Conservation (phyloP, 2,329 filamentous ascomycete genomes). For the Catunica adiposa region DNA sequence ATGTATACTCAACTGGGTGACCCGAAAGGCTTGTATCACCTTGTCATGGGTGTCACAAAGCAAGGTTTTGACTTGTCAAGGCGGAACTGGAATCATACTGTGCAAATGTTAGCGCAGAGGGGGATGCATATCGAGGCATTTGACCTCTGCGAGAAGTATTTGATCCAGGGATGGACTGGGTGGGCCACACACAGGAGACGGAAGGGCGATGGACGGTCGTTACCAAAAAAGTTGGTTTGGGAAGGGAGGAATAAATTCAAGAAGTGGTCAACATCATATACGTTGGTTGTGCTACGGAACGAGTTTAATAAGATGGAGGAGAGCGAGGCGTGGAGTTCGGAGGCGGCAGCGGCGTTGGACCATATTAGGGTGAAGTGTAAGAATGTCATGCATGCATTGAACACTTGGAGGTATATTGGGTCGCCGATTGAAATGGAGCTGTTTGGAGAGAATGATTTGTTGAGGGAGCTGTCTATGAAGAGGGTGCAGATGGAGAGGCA, state of each 20-base stretch:
- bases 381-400: conserved; percentile 21
- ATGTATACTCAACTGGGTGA: conserved; percentile 27
- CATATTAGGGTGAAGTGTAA: conserved; percentile 21
- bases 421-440: conserved; percentile 11
- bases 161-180: conserved; percentile 66
- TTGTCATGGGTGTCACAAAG: conserved; percentile 38
- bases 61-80: conserved; percentile 60
- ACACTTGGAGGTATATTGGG: conserved; percentile 13
- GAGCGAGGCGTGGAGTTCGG: conserved; percentile 31
- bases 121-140: conserved; percentile 52
- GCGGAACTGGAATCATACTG: conserved; percentile 64
- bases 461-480: neutral
- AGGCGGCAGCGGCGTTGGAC: conserved; percentile 22
- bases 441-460: conserved; percentile 11
- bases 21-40: conserved; percentile 29
- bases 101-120: conserved; percentile 48
- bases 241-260: conserved; percentile 21
- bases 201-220: conserved; percentile 15
- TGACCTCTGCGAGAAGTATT: conserved; percentile 51
- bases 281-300: conserved; percentile 32
- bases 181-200: conserved; percentile 36
- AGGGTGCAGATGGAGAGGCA: neutral
- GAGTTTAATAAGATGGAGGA: conserved; percentile 34
- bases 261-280: conserved; percentile 27
- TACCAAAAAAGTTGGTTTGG: conserved; percentile 15